phyloP scores from a whole-genome alignment of 495 filamentous ascomycete genomes.

The Pyrenula aspistea region DNA sequence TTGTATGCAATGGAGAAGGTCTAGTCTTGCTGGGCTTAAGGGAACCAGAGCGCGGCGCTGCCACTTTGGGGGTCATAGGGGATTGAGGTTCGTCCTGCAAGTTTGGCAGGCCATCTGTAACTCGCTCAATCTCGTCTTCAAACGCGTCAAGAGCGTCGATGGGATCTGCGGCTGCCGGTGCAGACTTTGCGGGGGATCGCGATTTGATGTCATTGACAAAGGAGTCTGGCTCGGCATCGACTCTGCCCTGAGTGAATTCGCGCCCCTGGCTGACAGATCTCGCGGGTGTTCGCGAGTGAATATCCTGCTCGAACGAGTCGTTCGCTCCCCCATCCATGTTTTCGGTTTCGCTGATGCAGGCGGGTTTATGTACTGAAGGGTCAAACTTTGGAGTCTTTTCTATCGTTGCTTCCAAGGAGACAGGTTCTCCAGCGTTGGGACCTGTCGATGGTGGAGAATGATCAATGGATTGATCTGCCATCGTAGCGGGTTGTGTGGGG shows the following conservation, averaged over 20 bases:
- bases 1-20: background rate
- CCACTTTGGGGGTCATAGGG: background rate
- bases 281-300: background rate
- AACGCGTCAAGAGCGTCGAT: conserved; percentile 56
- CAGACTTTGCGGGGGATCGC: conserved; percentile 25
- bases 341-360: background rate
- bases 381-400: background rate
- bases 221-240: conserved; percentile 12
- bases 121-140: conserved; percentile 52
- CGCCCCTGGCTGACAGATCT: background rate
- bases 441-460: background rate
- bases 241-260: background rate
- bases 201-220: conserved; percentile 24
- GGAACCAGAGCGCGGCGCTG: background rate
- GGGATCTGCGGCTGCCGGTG: conserved; percentile 54
- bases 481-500: background rate
- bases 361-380: background rate
- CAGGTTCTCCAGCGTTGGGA: background rate
- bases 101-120: conserved; percentile 22
- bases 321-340: background rate
- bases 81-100: conserved; percentile 1
- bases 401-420: background rate
- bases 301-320: background rate
- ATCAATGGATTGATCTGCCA: background rate
- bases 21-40: background rate